phyloP scores from a whole-genome alignment of 345 rosid species.

The Aquilaria yunnanensis region DNA sequence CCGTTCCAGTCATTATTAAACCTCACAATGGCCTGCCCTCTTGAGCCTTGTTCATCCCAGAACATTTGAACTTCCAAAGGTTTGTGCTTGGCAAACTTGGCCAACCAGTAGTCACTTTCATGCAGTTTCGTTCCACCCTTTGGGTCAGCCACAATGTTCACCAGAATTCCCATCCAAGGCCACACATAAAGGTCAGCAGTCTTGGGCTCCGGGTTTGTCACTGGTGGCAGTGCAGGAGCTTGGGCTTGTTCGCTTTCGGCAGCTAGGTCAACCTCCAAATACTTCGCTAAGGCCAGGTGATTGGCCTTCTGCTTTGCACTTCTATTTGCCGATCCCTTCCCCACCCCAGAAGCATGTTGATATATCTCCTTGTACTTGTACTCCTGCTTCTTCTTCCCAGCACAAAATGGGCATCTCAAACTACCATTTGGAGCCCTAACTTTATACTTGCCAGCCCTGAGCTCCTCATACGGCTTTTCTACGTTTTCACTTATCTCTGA shows the following conservation, averaged over 20 bases:
- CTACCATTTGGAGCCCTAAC: slow-evolving; percentile 51
- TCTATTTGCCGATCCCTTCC: slow-evolving; percentile 67
- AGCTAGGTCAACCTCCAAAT: slow-evolving; percentile 55
- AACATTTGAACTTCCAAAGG: slow-evolving; percentile 47
- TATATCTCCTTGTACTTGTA: slow-evolving; percentile 73
- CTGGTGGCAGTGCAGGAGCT: slow-evolving; percentile 15
- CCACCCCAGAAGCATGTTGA: slow-evolving; percentile 87
- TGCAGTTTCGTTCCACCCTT: slow-evolving; percentile 13
- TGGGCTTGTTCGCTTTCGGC: slow-evolving; percentile 34
- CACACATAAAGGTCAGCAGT: slow-evolving; percentile 48
- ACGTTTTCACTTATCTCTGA: slow-evolving; percentile 57
- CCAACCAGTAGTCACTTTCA: slow-evolving; percentile 48
- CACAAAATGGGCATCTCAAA: slow-evolving; percentile 78
- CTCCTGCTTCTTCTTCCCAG: slow-evolving; percentile 83
- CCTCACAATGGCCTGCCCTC: slow-evolving; percentile 45
- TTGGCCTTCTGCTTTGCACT: slow-evolving; percentile 71
- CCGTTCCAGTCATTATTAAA: slow-evolving; percentile 66
- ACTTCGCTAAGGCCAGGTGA: slow-evolving; percentile 69
- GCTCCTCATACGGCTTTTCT: slow-evolving; percentile 52
- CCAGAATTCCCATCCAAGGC: slow-evolving; percentile 84
- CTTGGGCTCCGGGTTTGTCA: slow-evolving; percentile 17
- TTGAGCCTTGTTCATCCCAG: slow-evolving; percentile 31
- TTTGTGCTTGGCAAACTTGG: slow-evolving; percentile 47
- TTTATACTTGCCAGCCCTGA: slow-evolving; percentile 40
- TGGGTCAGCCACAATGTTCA: slow-evolving; percentile 25